Evolutionary conservation across 2,329 filamentous ascomycete species (phyloP), one percentile per base, ranked within the genome.

Genomic region (Dothistroma pini): DNA sequence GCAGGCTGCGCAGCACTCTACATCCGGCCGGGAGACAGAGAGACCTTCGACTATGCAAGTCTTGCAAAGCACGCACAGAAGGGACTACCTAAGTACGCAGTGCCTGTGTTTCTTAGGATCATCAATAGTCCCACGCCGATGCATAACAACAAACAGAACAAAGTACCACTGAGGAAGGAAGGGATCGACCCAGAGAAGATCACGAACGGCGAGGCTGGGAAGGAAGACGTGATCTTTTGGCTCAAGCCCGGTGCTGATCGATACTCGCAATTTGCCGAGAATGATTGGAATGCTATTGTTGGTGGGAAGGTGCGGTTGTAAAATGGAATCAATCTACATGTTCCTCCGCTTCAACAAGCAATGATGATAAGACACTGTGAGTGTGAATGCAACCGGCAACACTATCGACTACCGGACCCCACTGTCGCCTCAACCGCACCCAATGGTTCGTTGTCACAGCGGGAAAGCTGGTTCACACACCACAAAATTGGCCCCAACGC

Each of bases 131-230:
- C 66, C 38, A 84, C 81, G 29, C 83, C 87, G 6, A 88, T 86
- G 68, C 86, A 89, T 71, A 93, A 91, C 68, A 89, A 91, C 72
- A 93, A 93, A 76, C 89, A 91, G 75, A 90, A 91, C 71, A 93
- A 93, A 73, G 83, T 87, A 1, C 86, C 86, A 0, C 76, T 91
- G 51, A 81, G 87, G 68, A 83, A 84, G 51, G 86, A 89, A 64
- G 88, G 88, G 0, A 82, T 89, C 14, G 83, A 90, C 71, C 82
- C 84, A 4, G 71, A 71, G 5, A 79, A 78, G 60, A 72, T 80
- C 19, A 76, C 71, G 14, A 78, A 80, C 62, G 80, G 79, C 9
- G 70, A 72, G 10, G 77, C 75, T n/a, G 75, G 77, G 0, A 69
- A 70, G 51, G 71, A 71, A 25, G 80, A 85, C 72, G 74, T 70